A percentile compares a stretch with the other conserved stretches of the same genome.
phyloP scores from a whole-genome alignment of 1,139 yeast genomes.

The Kluyveromyces sp. region DNA sequence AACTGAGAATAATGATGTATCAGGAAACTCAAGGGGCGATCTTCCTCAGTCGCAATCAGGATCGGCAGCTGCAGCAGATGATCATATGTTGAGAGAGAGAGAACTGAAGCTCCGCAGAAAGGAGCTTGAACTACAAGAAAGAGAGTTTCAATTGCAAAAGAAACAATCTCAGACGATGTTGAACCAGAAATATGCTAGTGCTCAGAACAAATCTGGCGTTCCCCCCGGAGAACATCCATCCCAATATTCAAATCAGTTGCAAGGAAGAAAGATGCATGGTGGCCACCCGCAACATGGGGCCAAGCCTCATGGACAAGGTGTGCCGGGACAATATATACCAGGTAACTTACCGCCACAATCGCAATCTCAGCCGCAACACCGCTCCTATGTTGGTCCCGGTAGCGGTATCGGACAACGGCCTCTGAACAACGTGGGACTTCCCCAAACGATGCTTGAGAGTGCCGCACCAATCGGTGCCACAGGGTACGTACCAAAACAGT shows the following conservation, averaged over 20 bases:
- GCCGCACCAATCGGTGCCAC: conserved; percentile 12
- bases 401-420: conserved; percentile 2
- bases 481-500: conserved; percentile 21
- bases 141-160: conserved; percentile 36
- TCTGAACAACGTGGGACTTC: conserved; percentile 1
- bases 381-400: background rate
- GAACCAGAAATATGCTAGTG: conserved; percentile 3
- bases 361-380: conserved; percentile 1
- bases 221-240: conserved; percentile 14
- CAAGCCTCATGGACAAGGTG: conserved; percentile 9
- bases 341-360: background rate
- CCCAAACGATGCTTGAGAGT: conserved; percentile 2
- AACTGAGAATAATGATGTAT: background rate
- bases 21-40: background rate
- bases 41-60: background rate
- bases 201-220: conserved; percentile 5
- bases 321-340: conserved; percentile 1
- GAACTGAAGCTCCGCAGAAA: conserved; percentile 42
- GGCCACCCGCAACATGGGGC: conserved; percentile 21
- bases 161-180: conserved; percentile 13
- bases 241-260: conserved; percentile 7
- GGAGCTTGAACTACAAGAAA: conserved; percentile 40
- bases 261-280: conserved; percentile 23
- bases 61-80: conserved; percentile 9
- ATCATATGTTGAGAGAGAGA: conserved; percentile 21